phyloP scores from a whole-genome alignment of 164 flowering plant species.

The Liquidambar formosana region DNA sequence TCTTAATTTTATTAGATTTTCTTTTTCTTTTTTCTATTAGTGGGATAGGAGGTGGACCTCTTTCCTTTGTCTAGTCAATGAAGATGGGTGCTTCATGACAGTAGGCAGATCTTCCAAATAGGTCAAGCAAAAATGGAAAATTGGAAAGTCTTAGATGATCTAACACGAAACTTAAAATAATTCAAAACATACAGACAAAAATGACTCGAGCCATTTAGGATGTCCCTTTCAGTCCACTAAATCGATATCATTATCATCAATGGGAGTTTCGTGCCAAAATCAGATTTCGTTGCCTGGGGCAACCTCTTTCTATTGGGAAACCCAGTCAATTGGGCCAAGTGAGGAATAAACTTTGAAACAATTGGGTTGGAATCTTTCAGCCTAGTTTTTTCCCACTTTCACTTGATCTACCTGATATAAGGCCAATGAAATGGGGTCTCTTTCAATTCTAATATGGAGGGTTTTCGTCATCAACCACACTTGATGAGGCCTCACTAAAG shows the following conservation, averaged over 20 bases:
- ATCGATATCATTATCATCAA: not conserved
- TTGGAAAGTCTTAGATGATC: not conserved
- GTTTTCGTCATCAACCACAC: too few species aligned
- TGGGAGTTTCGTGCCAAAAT: not conserved
- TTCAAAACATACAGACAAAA: not conserved
- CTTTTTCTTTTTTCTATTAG: too few species aligned
- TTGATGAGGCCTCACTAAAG: too few species aligned
- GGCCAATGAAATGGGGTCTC: too few species aligned
- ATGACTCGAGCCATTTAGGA: not conserved
- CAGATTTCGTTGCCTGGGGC: not conserved
- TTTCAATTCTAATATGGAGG: too few species aligned
- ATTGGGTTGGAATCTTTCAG: too few species aligned
- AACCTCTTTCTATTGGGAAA: too few species aligned
- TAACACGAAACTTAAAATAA: not conserved
- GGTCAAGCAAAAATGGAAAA: not conserved
- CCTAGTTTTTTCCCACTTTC: too few species aligned
- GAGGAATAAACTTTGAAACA: too few species aligned
- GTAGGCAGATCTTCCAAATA: not conserved
- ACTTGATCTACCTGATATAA: too few species aligned
- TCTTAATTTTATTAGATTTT: not conserved
- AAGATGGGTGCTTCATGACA: slow-evolving; percentile 7
- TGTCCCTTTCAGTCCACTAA: not conserved
- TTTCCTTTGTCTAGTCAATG: slow-evolving; percentile 11
- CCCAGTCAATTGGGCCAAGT: too few species aligned
- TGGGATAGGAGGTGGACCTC: slow-evolving; percentile 29